These are phyloP conservation scores for Kuraishia molischiana DNA, from an alignment of 805 yeast genomes.

Conservation along the genomic window DNA sequence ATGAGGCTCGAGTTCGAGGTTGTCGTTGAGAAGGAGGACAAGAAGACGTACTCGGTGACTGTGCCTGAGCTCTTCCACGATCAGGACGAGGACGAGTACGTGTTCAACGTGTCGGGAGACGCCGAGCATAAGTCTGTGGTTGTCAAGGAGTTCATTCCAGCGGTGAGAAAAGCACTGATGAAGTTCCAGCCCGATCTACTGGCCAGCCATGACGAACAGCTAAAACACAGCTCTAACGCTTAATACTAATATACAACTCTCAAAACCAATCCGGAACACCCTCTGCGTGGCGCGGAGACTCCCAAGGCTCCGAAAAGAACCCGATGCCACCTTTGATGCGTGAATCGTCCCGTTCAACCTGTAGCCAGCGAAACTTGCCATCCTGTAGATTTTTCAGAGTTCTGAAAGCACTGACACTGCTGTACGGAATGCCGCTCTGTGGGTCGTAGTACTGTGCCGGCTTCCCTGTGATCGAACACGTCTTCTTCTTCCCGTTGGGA, in stretches of 20 bases:
- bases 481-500: constrained; percentile 57
- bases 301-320: constrained; percentile 29
- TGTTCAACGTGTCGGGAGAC: constrained; percentile 32
- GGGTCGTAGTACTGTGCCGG: constrained; percentile 86
- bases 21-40: constrained; percentile 15
- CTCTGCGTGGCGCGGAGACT: constrained; percentile 52
- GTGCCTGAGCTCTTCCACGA: constrained; percentile 73
- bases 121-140: constrained; percentile 27
- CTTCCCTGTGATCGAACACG: constrained; percentile 68
- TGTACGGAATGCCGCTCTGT: constrained; percentile 75
- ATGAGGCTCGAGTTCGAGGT: constrained; percentile 42
- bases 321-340: constrained; percentile 24
- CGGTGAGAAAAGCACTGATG: constrained; percentile 34
- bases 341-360: constrained; percentile 35
- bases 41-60: constrained; percentile 32
- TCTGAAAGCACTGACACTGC: constrained; percentile 72
- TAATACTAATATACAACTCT: too few species aligned
- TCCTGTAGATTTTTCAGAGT: constrained; percentile 45
- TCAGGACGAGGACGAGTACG: constrained; percentile 58
- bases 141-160: constrained; percentile 41
- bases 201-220: constrained; percentile 48
- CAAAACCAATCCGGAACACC: constrained; percentile 87
- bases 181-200: constrained; percentile 58
- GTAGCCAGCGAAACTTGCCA: constrained; percentile 45
- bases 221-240: constrained; percentile 39